These are phyloP conservation scores for Monosporascus cannonballus DNA, from an alignment of 2,329 filamentous ascomycete species.

Conservation along the genomic window DNA sequence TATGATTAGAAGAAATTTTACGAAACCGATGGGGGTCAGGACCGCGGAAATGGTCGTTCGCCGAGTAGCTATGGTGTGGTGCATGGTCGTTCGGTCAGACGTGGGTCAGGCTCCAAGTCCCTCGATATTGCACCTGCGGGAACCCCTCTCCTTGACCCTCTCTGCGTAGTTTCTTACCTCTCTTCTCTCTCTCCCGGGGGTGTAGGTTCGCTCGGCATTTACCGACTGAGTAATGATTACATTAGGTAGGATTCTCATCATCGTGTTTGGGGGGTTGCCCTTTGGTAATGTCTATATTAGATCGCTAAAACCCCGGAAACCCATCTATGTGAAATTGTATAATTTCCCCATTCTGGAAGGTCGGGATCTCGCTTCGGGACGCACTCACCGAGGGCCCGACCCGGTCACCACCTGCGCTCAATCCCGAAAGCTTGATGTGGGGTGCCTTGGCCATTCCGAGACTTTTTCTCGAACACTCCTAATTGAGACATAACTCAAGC, in stretches of 20 bases:
- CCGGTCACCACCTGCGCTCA: conserved; percentile 1
- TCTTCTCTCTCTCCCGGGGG: neutral
- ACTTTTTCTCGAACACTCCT: too few species aligned
- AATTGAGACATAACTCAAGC: too few species aligned
- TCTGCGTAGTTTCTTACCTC: neutral
- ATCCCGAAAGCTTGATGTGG: neutral
- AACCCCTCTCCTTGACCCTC: neutral
- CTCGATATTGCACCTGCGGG: neutral
- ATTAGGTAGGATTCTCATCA: conserved; percentile 9
- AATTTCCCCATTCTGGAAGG: conserved; percentile 19
- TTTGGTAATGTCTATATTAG: conserved; percentile 12
- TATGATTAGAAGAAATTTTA: neutral
- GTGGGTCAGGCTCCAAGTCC: conserved; percentile 11
- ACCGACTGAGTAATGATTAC: conserved; percentile 12
- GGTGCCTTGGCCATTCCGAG: too few species aligned
- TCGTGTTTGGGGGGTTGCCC: conserved; percentile 12
- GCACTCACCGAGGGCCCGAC: conserved; percentile 20
- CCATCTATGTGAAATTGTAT: conserved; percentile 11
- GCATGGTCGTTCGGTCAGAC: conserved; percentile 14
- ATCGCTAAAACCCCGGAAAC: neutral
- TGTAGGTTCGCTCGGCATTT: neutral
- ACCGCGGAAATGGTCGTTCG: conserved; percentile 1
- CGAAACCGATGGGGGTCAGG: neutral
- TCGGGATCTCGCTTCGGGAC: conserved; percentile 15
- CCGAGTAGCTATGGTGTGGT: conserved; percentile 2